Evolutionary conservation across 352 stramenopile genomes (phyloP).

Genomic region (Globisporangium uncinulatum): DNA sequence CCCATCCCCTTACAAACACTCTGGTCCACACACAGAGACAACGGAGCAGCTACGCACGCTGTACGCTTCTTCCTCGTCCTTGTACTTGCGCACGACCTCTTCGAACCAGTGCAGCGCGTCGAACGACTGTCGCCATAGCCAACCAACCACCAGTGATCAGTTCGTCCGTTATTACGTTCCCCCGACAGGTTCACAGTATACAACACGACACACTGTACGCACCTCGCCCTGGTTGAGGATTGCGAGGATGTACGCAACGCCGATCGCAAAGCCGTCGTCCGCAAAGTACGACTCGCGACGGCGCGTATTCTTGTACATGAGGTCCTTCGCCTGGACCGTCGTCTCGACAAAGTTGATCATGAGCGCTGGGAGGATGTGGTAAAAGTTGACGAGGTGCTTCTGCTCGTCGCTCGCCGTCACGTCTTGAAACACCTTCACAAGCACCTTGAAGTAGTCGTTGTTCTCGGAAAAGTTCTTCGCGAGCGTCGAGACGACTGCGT

Average conservation of each 20-base stretch:
- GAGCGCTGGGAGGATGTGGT: constrained; percentile 82
- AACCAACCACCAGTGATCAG: not conserved
- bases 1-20: no score
- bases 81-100: constrained; percentile 84
- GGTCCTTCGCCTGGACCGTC: constrained; percentile 89
- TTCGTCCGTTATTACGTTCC: no score
- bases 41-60: constrained; percentile 24
- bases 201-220: constrained; percentile 3
- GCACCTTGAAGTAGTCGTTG: constrained; percentile 92
- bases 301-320: constrained; percentile 94
- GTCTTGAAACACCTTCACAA: constrained; percentile 87
- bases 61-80: constrained; percentile 75
- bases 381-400: constrained; percentile 92
- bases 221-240: constrained; percentile 88
- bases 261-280: constrained; percentile 94
- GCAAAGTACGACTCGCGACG: constrained; percentile 93
- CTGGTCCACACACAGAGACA: not conserved
- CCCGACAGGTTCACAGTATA: not conserved
- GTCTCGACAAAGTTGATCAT: constrained; percentile 90
- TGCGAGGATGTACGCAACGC: constrained; percentile 90
- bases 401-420: constrained; percentile 84
- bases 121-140: constrained; percentile 45
- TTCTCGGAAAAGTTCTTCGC: constrained; percentile 90
- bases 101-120: constrained; percentile 91
- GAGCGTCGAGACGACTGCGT: constrained; percentile 83